Evolutionary conservation across 169 alveolate genomes (phyloP).

Genomic region (Eimeria sp.): DNA sequence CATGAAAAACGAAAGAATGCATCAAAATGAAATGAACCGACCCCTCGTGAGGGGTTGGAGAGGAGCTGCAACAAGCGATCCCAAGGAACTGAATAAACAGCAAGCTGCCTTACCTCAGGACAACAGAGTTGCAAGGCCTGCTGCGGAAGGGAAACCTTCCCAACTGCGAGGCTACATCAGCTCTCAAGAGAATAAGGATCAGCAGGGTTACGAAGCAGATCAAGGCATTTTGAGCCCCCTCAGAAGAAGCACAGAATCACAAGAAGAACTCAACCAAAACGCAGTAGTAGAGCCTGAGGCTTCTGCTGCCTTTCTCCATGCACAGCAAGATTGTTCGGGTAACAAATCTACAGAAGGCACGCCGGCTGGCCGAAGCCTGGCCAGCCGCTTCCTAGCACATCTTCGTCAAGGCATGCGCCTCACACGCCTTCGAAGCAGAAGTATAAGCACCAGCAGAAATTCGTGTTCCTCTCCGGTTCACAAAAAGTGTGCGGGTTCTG

Average conservation of each 20-base stretch:
- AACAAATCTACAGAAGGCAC: neutral
- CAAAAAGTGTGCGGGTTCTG: neutral
- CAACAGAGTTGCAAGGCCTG: neutral
- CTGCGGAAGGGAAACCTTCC: neutral
- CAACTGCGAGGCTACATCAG: neutral
- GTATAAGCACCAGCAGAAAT: neutral
- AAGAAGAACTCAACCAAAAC: neutral
- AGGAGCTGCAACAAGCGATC: neutral
- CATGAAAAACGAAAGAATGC: neutral
- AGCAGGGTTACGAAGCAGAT: neutral
- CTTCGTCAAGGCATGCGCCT: constrained; percentile 32
- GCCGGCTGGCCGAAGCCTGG: neutral
- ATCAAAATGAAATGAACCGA: neutral
- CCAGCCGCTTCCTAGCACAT: constrained; percentile 6
- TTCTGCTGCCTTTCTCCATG: neutral
- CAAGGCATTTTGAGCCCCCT: neutral
- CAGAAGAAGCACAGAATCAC: neutral
- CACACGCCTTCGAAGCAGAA: constrained; percentile 4
- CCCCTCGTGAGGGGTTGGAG: too few species aligned
- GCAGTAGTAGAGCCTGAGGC: neutral
- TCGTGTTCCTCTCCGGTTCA: neutral
- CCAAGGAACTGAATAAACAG: neutral
- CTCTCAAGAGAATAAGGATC: neutral
- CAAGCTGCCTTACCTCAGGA: neutral
- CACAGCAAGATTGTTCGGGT: neutral